Evolutionary conservation across 805 yeast genomes (phyloP), one percentile per base, ranked within the genome.

Genomic region (Pichia phayaonensis): DNA sequence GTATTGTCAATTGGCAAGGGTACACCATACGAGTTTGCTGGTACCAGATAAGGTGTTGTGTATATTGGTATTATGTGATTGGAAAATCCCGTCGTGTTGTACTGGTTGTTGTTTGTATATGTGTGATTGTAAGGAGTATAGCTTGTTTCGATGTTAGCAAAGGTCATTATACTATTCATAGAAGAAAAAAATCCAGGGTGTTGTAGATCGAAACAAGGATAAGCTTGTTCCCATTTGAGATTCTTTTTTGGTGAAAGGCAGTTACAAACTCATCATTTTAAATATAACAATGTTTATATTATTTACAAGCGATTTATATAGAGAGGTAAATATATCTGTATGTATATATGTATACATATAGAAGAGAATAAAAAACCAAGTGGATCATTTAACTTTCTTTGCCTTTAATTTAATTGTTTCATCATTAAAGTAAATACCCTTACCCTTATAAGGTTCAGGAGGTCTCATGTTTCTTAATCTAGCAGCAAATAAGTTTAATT

Each of bases 381-480:
- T 21, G 15, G 22, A 47, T 65, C 77, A 92, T 82, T 94, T 92
- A 67, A 92, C 87, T 78, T 90, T 92, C 78, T 88, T 88, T 59
- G 84, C 88, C 78, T 94, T 94, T 64, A 92, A 75, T 65, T 81
- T 83, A 67, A 94, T 85, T 46, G 95, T 89, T 73, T 94, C 98
- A 62, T 82, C 86, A 68, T 90, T 86, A 46, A 94, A 84, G 65
- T 85, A 94, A 46, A 94, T 85, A 64, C 99, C 99, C 61, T 95
- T 95, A 65, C 99, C 99, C 72, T 94, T 94, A 69, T 94, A 94
- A 40, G 97, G 97, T 72, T 94, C 99, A 44, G 99, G 99, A 54
- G 95, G 95, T 66, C 87, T 88, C 74, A 81, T 81, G 60, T 79
- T 80, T 67, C 98, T 83, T 57, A 94, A 75, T 51, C 81, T 80